These are phyloP conservation scores for Ilex asprella DNA, from an alignment of 257 asterid species.

Conservation along the genomic window DNA sequence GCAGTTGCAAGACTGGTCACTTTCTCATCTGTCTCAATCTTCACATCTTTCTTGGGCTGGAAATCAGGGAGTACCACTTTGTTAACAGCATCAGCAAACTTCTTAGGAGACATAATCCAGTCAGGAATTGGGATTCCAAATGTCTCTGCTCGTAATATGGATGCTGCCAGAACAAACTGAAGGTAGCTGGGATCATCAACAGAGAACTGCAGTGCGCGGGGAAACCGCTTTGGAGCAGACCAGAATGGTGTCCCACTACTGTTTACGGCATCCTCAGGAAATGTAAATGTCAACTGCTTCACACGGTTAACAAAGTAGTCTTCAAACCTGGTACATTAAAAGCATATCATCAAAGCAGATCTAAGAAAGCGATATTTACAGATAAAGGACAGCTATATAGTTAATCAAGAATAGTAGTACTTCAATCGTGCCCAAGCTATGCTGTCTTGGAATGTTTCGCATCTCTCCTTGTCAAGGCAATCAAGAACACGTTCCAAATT, in stretches of 20 bases:
- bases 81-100: constrained; percentile 33
- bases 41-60: constrained; percentile 26
- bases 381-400: neutral
- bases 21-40: constrained; percentile 37
- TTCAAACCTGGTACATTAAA: constrained; percentile 29
- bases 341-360: constrained; percentile 5
- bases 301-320: constrained; percentile 34
- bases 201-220: constrained; percentile 32
- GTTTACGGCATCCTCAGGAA: constrained; percentile 38
- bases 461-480: constrained; percentile 32
- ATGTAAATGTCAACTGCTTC: constrained; percentile 35
- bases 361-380: neutral
- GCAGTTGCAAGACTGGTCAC: constrained; percentile 34
- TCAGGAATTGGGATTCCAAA: constrained; percentile 40
- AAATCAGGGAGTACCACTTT: constrained; percentile 33
- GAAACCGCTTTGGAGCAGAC: constrained; percentile 46
- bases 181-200: constrained; percentile 26
- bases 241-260: constrained; percentile 36
- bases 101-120: constrained; percentile 23
- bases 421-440: constrained; percentile 38
- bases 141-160: constrained; percentile 35
- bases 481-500: constrained; percentile 33
- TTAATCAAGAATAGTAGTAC: constrained; percentile 11
- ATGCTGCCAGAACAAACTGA: constrained; percentile 23
- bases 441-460: constrained; percentile 39